Percentiles rank a stretch among this genome's conserved stretches.
Evolutionary conservation across 225 moss, liverwort and hornwort species (phyloP).

Genomic region (Ulota crispa): DNA sequence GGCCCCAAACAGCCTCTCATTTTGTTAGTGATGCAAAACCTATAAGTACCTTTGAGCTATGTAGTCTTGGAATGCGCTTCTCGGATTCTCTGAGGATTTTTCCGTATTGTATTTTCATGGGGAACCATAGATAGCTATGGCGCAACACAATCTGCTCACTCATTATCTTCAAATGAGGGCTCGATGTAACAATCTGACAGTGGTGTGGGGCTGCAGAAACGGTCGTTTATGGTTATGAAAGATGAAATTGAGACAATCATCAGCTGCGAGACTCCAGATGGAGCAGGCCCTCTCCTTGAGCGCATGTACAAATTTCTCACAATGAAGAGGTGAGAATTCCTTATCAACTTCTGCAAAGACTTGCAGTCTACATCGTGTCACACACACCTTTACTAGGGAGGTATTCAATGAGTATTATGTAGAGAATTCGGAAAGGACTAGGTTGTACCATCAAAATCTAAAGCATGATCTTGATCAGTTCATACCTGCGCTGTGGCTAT

Average conservation of each 20-base stretch:
- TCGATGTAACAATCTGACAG: neutral
- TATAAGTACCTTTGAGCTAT: accelerated
- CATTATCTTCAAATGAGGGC: neutral
- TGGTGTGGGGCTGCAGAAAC: slow-evolving; percentile 55
- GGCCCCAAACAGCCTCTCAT: neutral
- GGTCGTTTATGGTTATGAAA: slow-evolving; percentile 59
- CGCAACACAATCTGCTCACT: accelerated
- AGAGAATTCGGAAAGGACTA: neutral
- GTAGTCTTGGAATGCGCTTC: neutral
- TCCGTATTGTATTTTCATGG: neutral
- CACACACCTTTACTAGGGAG: neutral
- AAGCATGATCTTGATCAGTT: neutral
- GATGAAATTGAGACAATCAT: slow-evolving; percentile 90
- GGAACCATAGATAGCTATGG: neutral
- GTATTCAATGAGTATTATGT: neutral
- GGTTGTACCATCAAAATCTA: neutral
- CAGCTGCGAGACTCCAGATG: slow-evolving; percentile 58
- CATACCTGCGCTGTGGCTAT: accelerated
- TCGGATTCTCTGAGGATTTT: neutral
- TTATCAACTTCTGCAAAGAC: neutral
- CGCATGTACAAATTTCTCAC: slow-evolving; percentile 87
- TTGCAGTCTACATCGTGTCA: neutral
- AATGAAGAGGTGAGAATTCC: slow-evolving; percentile 54
- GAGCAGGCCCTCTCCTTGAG: slow-evolving; percentile 66
- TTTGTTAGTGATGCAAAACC: neutral